Base-by-base conservation (phyloP, 2,329 filamentous ascomycete genomes). In the Cryphonectria japonica region DNA sequence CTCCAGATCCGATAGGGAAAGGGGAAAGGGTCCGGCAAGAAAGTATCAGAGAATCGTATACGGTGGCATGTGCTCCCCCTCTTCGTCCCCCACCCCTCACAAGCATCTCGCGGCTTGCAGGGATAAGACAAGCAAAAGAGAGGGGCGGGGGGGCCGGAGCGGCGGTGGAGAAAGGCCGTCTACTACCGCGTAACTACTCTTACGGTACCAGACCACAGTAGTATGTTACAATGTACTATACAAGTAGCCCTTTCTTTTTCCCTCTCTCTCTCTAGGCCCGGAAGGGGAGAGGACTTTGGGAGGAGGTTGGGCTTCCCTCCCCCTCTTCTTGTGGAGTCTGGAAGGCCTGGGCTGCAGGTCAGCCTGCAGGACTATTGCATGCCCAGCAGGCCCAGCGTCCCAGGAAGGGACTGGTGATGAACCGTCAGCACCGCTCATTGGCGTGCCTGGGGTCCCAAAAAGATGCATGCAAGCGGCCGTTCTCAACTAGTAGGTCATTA, bases 341-440 rank as follows among this genome's bases (percentile, higher is more conserved):
- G 64, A 37, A 57, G 63, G 63, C 46, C 52, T 54, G 46, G 46
- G 32, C 62, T 65, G 46, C 64, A 54, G 43, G 26, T 39, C 46
- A 66, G 64, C 64, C 43, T 66, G 64, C 64, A 54, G 64, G 32
- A 66, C 52, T 39, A 66, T 39, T 65, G 62, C 62, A 65, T 65
- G 32, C 62, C 62, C 43, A 50, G 62, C 61, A 62, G 50, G 43
- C 43, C 59, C 19, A 59, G 69, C 60, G 65, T 61, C 59, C 69
- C 69, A 63, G 34, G 46, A 64, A 52, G 54, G 39, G 60, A 59
- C 69, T 69, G 59, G 63, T 41, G 46, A 68, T 61, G 50, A 60
- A 52, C 67, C 46, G 41, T 22, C 34, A 43, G 22, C 61, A 29
- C 11, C 61, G 50, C 41, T 43, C 19, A 66, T 66, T 66, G 64